Conservation (phyloP, 2,329 filamentous ascomycete species). For the Colletotrichum graminicola region DNA sequence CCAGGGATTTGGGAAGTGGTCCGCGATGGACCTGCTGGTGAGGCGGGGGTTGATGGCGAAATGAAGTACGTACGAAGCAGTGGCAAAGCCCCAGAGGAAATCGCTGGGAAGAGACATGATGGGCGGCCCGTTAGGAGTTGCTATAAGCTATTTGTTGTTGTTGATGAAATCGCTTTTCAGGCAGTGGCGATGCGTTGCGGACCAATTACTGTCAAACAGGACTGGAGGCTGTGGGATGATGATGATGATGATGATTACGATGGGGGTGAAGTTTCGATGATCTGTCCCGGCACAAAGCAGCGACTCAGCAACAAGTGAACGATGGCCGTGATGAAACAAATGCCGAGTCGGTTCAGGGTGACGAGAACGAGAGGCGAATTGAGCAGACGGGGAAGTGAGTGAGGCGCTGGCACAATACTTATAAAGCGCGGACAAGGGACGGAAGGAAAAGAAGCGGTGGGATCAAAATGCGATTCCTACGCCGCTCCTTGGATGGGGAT, state of each 20-base stretch:
- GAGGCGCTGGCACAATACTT: constrained; percentile 36
- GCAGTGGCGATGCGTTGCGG: not conserved
- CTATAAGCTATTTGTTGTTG: not conserved
- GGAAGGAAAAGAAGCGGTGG: constrained; percentile 10
- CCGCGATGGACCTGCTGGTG: not conserved
- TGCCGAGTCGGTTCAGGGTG: constrained; percentile 8
- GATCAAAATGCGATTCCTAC: constrained; percentile 14
- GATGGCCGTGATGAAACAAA: not conserved
- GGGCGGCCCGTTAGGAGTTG: constrained; percentile 23
- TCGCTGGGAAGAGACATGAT: constrained; percentile 73
- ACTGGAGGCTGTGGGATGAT: not conserved
- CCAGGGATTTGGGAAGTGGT: constrained; percentile 13
- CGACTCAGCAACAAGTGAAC: constrained; percentile 17
- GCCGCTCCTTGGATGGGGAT: constrained; percentile 9
- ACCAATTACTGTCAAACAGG: not conserved
- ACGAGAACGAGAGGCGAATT: constrained; percentile 10
- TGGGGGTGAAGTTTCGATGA: not conserved
- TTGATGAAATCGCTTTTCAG: not conserved
- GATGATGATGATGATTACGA: not conserved
- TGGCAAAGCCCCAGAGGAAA: constrained; percentile 85
- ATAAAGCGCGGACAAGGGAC: constrained; percentile 17
- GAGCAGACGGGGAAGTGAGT: constrained; percentile 3
- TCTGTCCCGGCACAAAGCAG: constrained; percentile 11
- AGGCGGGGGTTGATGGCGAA: constrained; percentile 8
- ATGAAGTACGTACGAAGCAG: constrained; percentile 70